A percentile compares a stretch with the other conserved stretches of the same genome.
Evolutionary conservation across 495 filamentous ascomycete genomes (phyloP).

Genomic region (Aeminium ludgeri): DNA sequence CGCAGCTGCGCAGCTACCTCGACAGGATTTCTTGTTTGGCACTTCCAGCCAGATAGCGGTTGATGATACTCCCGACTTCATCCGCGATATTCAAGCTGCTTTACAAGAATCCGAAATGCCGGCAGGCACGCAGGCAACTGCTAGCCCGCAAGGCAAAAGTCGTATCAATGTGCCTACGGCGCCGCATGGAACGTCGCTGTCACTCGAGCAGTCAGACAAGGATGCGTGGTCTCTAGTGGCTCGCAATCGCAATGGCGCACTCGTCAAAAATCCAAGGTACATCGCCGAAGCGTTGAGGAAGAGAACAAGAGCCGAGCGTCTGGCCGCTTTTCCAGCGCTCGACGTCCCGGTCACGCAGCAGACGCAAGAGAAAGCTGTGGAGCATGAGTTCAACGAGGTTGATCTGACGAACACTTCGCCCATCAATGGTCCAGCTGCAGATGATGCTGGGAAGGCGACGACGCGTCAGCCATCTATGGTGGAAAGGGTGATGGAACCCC

Average conservation of each 20-base stretch:
- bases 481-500: too few species aligned
- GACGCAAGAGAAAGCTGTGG: too few species aligned
- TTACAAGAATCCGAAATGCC: slow-evolving; percentile 40
- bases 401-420: too few species aligned
- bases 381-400: too few species aligned
- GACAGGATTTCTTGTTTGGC: slow-evolving; percentile 77
- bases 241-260: slow-evolving; percentile 12
- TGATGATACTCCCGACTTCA: slow-evolving; percentile 52
- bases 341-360: too few species aligned
- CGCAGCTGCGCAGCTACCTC: slow-evolving; percentile 47
- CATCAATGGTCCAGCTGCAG: too few species aligned
- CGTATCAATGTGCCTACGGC: slow-evolving; percentile 13
- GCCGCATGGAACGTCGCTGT: slow-evolving; percentile 12
- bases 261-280: not conserved
- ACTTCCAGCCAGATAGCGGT: slow-evolving; percentile 78
- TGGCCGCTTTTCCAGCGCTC: too few species aligned
- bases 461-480: too few species aligned
- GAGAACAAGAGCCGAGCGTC: too few species aligned
- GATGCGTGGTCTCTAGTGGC: slow-evolving; percentile 17
- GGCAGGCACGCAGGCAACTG: slow-evolving; percentile 1
- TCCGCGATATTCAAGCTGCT: slow-evolving; percentile 53
- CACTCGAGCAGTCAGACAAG: slow-evolving; percentile 6
- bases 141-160: slow-evolving; percentile 6
- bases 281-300: too few species aligned
- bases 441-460: too few species aligned